phyloP scores from a whole-genome alignment of 768 basidiomycete genomes.

The Hypsizygus marmoreus region DNA sequence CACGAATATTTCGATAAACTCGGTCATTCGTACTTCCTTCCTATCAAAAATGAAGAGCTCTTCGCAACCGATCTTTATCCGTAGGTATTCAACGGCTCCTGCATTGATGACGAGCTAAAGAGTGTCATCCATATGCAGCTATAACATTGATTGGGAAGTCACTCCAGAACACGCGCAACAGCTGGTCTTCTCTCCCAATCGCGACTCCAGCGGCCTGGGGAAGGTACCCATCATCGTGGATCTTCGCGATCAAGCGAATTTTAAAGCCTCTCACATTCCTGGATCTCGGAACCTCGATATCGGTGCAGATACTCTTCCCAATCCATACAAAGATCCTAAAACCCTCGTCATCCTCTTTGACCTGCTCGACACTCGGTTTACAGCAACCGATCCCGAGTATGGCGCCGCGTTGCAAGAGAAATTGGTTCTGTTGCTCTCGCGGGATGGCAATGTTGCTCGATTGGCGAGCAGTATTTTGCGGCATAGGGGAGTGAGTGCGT shows the following conservation, averaged over 20 bases:
- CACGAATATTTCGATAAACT: constrained; percentile 23
- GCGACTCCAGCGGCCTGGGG: neutral
- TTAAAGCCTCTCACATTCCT: constrained; percentile 17
- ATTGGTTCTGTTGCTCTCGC: constrained; percentile 19
- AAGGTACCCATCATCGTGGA: constrained; percentile 14
- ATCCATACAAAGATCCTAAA: constrained; percentile 25
- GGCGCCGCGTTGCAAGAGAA: constrained; percentile 14
- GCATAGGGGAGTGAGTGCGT: constrained; percentile 6
- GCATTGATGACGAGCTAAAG: neutral
- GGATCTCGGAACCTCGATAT: constrained; percentile 19
- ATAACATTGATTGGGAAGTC: constrained; percentile 25
- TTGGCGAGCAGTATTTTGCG: constrained; percentile 23
- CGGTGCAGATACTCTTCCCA: constrained; percentile 12
- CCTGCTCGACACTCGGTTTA: constrained; percentile 17
- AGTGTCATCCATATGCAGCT: constrained; percentile 6
- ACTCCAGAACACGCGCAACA: constrained; percentile 15
- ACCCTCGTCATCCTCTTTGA: constrained; percentile 21
- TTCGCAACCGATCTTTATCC: constrained; percentile 23
- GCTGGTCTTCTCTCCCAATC: constrained; percentile 4
- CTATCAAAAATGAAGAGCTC: constrained; percentile 21
- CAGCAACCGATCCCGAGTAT: constrained; percentile 14
- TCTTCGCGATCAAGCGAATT: constrained; percentile 18
- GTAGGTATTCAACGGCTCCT: constrained; percentile 2
- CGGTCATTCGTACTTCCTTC: constrained; percentile 20
- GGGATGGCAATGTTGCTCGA: constrained; percentile 20